phyloP scores from a whole-genome alignment of 768 basidiomycete species.

The Suillus brevipes region DNA sequence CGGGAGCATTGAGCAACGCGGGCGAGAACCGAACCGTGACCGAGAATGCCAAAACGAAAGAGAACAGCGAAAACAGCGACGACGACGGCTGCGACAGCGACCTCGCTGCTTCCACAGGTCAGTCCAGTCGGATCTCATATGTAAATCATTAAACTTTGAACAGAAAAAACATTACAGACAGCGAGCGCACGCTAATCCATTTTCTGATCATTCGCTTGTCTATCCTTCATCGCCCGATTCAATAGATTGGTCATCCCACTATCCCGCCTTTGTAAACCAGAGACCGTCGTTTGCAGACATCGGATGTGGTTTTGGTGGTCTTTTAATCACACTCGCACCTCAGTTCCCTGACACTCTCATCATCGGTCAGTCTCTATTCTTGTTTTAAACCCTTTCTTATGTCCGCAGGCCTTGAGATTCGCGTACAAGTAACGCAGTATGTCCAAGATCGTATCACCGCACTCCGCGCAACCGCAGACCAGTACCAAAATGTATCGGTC shows the following conservation, averaged over 20 bases:
- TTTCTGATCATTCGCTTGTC: constrained; percentile 84
- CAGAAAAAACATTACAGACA: constrained; percentile 86
- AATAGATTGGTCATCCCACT: constrained; percentile 84
- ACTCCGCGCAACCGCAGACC: constrained; percentile 64
- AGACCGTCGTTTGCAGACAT: constrained; percentile 94
- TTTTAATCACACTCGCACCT: constrained; percentile 85
- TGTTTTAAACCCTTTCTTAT: constrained; percentile 6
- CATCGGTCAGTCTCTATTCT: constrained; percentile 67
- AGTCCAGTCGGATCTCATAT: neutral
- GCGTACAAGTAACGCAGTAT: constrained; percentile 94
- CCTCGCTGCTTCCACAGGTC: constrained; percentile 52
- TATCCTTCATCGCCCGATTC: constrained; percentile 77
- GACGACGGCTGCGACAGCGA: neutral
- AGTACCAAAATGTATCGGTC: constrained; percentile 86
- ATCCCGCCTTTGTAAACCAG: constrained; percentile 68
- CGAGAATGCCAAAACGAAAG: constrained; percentile 31
- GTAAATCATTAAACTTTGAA: neutral
- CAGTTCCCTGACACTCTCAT: constrained; percentile 90
- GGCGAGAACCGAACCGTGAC: neutral
- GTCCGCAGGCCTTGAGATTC: constrained; percentile 88
- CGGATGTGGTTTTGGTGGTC: constrained; percentile 96
- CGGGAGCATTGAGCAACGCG: neutral
- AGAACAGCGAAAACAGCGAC: constrained; percentile 10
- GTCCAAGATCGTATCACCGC: constrained; percentile 93
- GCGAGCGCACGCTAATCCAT: constrained; percentile 82